Evolutionary conservation across 2,329 filamentous ascomycete species (phyloP).

Genomic region (Penicillium sp.): DNA sequence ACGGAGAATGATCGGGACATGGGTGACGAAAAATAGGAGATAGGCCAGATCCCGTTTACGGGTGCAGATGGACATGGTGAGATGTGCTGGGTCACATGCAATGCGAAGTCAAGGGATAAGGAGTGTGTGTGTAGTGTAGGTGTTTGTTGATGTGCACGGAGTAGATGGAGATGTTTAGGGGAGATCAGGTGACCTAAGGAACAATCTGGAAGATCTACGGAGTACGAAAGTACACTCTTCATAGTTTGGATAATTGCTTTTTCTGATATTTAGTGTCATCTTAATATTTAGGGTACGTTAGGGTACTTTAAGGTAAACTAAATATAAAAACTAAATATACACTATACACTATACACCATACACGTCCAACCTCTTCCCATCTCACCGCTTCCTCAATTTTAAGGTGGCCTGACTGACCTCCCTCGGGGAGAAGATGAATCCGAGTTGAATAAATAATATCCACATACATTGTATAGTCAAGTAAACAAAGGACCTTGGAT

Average conservation of each 20-base stretch:
- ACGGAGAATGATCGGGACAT: constrained; percentile 63
- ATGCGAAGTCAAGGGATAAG: neutral
- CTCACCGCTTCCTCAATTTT: neutral
- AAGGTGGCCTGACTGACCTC: neutral
- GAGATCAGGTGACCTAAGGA: constrained; percentile 3
- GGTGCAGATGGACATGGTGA: constrained; percentile 19
- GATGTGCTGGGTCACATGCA: constrained; percentile 10
- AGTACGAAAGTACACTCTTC: no score
- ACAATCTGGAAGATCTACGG: neutral
- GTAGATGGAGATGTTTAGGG: no score
- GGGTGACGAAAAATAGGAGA: constrained; percentile 60
- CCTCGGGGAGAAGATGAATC: neutral
- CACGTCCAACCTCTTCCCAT: neutral
- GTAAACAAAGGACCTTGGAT: neutral
- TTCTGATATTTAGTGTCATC: neutral
- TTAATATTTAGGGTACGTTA: neutral
- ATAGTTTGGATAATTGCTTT: neutral
- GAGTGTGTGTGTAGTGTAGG: neutral
- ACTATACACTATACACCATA: neutral
- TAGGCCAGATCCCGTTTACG: constrained; percentile 43
- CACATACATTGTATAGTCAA: neutral
- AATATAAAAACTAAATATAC: neutral
- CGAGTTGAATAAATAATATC: neutral
- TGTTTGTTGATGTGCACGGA: neutral
- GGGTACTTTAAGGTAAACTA: neutral